phyloP scores from a whole-genome alignment of 129 eudicot species.

The Flaveria sonorensis region DNA sequence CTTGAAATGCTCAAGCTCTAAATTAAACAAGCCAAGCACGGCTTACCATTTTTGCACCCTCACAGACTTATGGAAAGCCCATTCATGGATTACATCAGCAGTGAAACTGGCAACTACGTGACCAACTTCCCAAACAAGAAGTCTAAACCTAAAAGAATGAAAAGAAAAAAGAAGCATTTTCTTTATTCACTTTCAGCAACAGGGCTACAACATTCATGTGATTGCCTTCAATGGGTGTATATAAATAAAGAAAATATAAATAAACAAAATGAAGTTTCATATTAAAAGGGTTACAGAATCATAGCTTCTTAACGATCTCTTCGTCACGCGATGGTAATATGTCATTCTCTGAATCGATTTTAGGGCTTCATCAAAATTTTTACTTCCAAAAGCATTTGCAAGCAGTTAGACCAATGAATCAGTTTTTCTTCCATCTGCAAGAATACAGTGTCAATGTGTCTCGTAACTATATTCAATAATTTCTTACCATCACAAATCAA shows the following conservation, averaged over 20 bases:
- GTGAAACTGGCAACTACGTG: no score
- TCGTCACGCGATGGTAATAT: slow-evolving; percentile 67
- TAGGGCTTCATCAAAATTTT: slow-evolving; percentile 57
- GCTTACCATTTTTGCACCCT: no score
- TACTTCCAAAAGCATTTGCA: slow-evolving; percentile 57
- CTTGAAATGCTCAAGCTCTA: no score
- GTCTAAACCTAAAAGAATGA: slow-evolving; percentile 12
- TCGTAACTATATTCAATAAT: neutral
- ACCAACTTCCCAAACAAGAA: neutral
- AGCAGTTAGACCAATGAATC: slow-evolving; percentile 48
- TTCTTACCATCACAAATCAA: neutral
- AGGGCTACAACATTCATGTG: slow-evolving; percentile 19
- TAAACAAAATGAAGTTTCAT: neutral
- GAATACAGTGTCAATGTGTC: neutral
- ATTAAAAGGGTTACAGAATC: neutral
- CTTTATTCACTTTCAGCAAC: slow-evolving; percentile 25
- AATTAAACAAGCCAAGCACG: no score
- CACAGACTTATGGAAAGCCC: no score
- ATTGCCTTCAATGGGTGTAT: slow-evolving; percentile 13
- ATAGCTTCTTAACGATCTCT: slow-evolving; percentile 82
- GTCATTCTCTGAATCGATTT: slow-evolving; percentile 81
- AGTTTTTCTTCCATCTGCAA: slow-evolving; percentile 73
- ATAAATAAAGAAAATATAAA: neutral
- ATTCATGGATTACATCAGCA: no score
- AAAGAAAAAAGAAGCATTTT: neutral